A percentile compares a stretch with the other conserved stretches of the same genome.
phyloP scores from a whole-genome alignment of 2,329 filamentous ascomycete species.

The Chaetomium sp. region DNA sequence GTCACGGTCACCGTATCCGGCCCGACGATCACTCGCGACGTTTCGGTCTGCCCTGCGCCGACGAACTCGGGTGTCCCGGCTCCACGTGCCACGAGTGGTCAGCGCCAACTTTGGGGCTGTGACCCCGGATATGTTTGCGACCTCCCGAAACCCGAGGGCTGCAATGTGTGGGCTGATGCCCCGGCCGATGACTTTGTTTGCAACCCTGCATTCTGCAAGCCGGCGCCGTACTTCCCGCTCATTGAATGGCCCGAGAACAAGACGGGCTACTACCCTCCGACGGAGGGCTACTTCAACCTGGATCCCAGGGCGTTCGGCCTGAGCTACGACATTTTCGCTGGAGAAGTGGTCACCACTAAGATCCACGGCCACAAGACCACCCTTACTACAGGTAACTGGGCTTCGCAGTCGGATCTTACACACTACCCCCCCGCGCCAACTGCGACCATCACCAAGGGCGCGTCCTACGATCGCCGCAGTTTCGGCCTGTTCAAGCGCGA shows the following conservation, averaged over 20 bases:
- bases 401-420: constrained; percentile 43
- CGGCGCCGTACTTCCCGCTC: constrained; percentile 32
- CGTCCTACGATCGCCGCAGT: constrained; percentile 12
- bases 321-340: constrained; percentile 54
- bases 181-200: constrained; percentile 44
- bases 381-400: constrained; percentile 50
- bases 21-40: constrained; percentile 24
- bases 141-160: constrained; percentile 42
- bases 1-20: constrained; percentile 22
- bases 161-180: constrained; percentile 44
- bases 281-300: constrained; percentile 58
- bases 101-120: constrained; percentile 45
- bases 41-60: constrained; percentile 40
- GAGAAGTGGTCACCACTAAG: constrained; percentile 31
- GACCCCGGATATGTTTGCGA: constrained; percentile 47
- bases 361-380: constrained; percentile 36
- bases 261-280: constrained; percentile 47
- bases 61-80: constrained; percentile 29
- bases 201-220: constrained; percentile 38
- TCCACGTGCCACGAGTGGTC: constrained; percentile 13
- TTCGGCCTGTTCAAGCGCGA: constrained; percentile 35
- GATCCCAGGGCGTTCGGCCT: constrained; percentile 57
- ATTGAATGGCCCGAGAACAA: constrained; percentile 39
- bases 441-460: constrained; percentile 4
- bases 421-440: constrained; percentile 31